phyloP scores from a whole-genome alignment of 805 yeast species.

The Candida tallmaniae region DNA sequence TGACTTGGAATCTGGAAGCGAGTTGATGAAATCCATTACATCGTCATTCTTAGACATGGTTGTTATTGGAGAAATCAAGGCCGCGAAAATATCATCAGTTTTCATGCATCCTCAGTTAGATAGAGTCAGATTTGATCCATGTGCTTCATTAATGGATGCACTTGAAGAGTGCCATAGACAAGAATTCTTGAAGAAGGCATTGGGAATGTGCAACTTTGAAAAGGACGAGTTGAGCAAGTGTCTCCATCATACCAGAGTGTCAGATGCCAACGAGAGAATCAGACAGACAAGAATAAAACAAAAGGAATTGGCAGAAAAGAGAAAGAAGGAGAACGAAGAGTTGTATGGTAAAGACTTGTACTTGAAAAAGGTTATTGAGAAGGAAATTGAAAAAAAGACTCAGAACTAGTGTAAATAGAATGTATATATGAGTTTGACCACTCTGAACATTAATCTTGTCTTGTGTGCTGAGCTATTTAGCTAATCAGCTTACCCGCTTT shows the following conservation, averaged over 20 bases:
- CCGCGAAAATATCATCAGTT: neutral
- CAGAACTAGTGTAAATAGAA: too few relatives aligned
- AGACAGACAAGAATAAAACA: slow-evolving; percentile 53
- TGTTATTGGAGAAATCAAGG: neutral
- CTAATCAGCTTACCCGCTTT: too few relatives aligned
- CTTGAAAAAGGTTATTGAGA: slow-evolving; percentile 58
- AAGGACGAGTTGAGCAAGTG: slow-evolving; percentile 78
- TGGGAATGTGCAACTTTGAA: slow-evolving; percentile 82
- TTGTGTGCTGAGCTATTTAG: too few relatives aligned
- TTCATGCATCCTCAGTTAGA: slow-evolving; percentile 48
- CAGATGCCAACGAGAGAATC: slow-evolving; percentile 54
- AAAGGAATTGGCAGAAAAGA: slow-evolving; percentile 48
- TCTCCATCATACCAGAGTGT: slow-evolving; percentile 69
- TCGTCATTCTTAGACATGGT: slow-evolving; percentile 41
- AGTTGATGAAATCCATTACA: slow-evolving; percentile 74
- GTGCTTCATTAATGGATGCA: slow-evolving; percentile 79
- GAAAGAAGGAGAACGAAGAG: slow-evolving; percentile 68
- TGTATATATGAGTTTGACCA: too few relatives aligned
- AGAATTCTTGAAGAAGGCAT: slow-evolving; percentile 60
- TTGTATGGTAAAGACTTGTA: slow-evolving; percentile 73
- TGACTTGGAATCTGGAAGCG: slow-evolving; percentile 61
- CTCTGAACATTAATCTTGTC: too few relatives aligned
- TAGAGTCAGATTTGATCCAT: slow-evolving; percentile 44
- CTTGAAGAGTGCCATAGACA: slow-evolving; percentile 82
- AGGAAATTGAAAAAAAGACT: slow-evolving; percentile 15